Evolutionary conservation across 163 green algal species (phyloP), one percentile per base, ranked within the genome.

Genomic region (Scenedesmus sp.): DNA sequence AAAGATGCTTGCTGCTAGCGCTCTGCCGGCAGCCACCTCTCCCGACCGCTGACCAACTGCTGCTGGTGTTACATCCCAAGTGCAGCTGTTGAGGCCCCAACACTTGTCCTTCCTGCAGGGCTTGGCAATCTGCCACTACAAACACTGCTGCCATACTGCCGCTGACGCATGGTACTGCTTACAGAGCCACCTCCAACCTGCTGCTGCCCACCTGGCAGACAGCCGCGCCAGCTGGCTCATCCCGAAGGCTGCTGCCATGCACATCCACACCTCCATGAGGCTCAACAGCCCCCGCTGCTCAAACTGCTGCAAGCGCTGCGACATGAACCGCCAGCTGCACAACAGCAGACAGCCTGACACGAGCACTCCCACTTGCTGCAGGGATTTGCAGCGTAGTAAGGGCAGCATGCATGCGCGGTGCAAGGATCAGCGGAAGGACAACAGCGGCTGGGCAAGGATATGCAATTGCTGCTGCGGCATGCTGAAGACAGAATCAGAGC

Each of bases 261-360:
- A 24, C 35, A 83, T 30, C 86, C 86, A 91, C 12, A 91, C 56
- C n/a, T 85, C 86, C 40, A 86, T 51, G 20, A 91, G 79, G 76
- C 76, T 70, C 0, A 3, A 33, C 37, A 86, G 16, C 26, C 86
- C 76, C 37, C 26, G 79, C 37, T 49, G 42, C 20, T 91, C 86
- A 86, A 86, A 91, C 0, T 46, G 22, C 35, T 68, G 37, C 35
- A 91, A 12, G 3, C 73, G 26, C 30, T 79, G 30, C 33, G 35
- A 68, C 30, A 91, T 79, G 49, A 84, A 91, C 3, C 79, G 73
- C 86, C 86, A 91, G 73, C 35, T 78, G 73, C 53, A 86, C 73
- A 86, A 44, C 73, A 91, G 37, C 33, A 91, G 37, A 16, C 53
- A 80, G n/a, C 86, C 86, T 84, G 86, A 85, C 49, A 91, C 86